Conservation (phyloP, 371 early-diverging fungal species). For the Cokeromyces recurvatus region DNA sequence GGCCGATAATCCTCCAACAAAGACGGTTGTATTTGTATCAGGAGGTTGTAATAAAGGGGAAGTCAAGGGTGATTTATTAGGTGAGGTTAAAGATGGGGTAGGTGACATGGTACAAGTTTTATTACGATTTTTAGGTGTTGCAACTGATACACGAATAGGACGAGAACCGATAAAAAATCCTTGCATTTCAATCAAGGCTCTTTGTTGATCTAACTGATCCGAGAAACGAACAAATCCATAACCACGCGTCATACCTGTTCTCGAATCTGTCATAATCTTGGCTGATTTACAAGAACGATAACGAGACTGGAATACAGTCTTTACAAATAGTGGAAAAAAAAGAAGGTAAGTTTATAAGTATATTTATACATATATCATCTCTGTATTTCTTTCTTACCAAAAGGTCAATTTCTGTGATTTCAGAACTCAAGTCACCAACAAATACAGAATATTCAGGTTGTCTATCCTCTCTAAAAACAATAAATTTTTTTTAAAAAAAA, state of each 20-base stretch:
- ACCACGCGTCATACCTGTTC: constrained; percentile 66
- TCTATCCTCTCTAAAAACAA: constrained; percentile 27
- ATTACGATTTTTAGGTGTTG: constrained; percentile 66
- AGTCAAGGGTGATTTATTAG: background rate
- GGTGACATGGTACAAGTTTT: constrained; percentile 75
- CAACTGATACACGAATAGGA: constrained; percentile 77
- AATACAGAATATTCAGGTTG: constrained; percentile 72
- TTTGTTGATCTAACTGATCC: constrained; percentile 61
- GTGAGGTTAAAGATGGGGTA: background rate
- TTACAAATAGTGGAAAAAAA: background rate
- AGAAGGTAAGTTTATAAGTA: background rate
- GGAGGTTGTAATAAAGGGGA: background rate
- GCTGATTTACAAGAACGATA: constrained; percentile 71
- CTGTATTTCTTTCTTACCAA: constrained; percentile 42
- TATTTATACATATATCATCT: too few species aligned
- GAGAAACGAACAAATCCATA: constrained; percentile 80
- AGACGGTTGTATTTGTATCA: constrained; percentile 73
- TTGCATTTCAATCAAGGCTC: constrained; percentile 74
- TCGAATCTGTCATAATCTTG: constrained; percentile 71
- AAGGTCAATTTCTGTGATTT: constrained; percentile 61
- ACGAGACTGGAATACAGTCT: constrained; percentile 44
- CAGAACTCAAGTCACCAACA: constrained; percentile 75
- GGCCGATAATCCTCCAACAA: constrained; percentile 84
- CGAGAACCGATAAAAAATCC: constrained; percentile 62
- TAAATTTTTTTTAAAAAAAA: background rate